Evolutionary conservation across 495 filamentous ascomycete genomes (phyloP), one percentile per base, ranked within the genome.

Genomic region (Darksidea phi): DNA sequence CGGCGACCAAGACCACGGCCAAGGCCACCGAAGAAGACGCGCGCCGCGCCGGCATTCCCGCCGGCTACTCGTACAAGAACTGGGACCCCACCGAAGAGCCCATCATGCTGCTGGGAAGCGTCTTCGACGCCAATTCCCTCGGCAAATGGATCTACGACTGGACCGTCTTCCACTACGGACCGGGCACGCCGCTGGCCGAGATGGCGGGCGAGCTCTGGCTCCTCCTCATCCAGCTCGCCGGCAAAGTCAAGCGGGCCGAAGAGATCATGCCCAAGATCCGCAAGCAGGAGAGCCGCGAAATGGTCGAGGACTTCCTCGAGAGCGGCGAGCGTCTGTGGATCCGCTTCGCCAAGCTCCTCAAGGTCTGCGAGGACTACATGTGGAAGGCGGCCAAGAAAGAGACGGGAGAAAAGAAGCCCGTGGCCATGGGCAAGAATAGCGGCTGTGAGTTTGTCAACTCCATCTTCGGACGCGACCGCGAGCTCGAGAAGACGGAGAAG

Each of bases 111-210:
- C 82, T 97, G 8, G 94, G 94, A 42, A 95, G 89, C 71, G 94
- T 97, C 46, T 98, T 97, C 71, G 95, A 97, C 70, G 89, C 94
- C 73, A 96, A 96, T 81, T 95, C 90, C 20, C 82, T 98, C 15
- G 94, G 94, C 69, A 96, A 96, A 75, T 98, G 94, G 94, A 93
- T 98, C 72, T 98, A 96, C 78, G 95, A 98, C 80, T 98, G 94
- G 94, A 97, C 94, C 28, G 90, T 97, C 59, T 97, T 90, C 77
- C 86, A 88, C 73, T 88, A 95, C 64, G 91, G 91, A 41, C 82
- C 90, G 11, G 84, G 83, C 25, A 90, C 90, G 2, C 90, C 94
- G 60, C 91, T 96, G 72, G 84, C 91, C 41, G 91, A 96, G 59
- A 86, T 96, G 71, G 92, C 94, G 18, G 94, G 94, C 70, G 91